Evolutionary conservation across 75 land plant species (phyloP).

Genomic region (Selaginella tamariscina): DNA sequence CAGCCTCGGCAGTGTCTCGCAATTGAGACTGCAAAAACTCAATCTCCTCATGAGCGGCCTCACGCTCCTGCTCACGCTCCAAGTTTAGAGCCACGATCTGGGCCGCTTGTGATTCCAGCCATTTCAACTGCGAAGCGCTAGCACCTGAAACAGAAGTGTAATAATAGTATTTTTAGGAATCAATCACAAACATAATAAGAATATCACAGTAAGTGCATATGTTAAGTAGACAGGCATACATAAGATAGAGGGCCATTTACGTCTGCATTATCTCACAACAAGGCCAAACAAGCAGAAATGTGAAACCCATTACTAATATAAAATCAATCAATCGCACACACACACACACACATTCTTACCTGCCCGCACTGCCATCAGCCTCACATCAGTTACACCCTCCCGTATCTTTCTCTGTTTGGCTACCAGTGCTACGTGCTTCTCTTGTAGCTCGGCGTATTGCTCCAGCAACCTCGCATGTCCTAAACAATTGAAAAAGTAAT

Average conservation of each 20-base stretch:
- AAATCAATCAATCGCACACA: too few relatives aligned
- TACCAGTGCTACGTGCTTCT: constrained; percentile 44
- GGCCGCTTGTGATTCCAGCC: constrained; percentile 44
- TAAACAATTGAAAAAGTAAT: too few relatives aligned
- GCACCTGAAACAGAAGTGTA: too few relatives aligned
- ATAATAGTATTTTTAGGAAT: too few relatives aligned
- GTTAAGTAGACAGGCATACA: too few relatives aligned
- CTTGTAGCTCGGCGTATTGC: constrained; percentile 81
- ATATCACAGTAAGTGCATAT: too few relatives aligned
- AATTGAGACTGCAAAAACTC: constrained; percentile 49
- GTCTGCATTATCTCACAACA: too few relatives aligned
- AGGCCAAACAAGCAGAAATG: too few relatives aligned
- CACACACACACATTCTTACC: constrained; percentile 36
- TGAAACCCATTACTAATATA: too few relatives aligned
- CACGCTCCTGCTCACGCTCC: constrained; percentile 53
- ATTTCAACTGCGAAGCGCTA: constrained; percentile 36
- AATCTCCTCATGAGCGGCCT: constrained; percentile 51
- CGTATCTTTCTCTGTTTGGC: constrained; percentile 42
- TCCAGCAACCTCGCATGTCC: constrained; percentile 76
- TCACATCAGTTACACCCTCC: constrained; percentile 56
- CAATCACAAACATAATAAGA: too few relatives aligned
- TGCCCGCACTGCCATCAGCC: constrained; percentile 51
- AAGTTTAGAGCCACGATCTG: constrained; percentile 49
- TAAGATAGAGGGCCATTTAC: too few relatives aligned
- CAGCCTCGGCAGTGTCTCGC: constrained; percentile 78